Conservation (phyloP, 768 basidiomycete species). For the Zangia roseola region DNA sequence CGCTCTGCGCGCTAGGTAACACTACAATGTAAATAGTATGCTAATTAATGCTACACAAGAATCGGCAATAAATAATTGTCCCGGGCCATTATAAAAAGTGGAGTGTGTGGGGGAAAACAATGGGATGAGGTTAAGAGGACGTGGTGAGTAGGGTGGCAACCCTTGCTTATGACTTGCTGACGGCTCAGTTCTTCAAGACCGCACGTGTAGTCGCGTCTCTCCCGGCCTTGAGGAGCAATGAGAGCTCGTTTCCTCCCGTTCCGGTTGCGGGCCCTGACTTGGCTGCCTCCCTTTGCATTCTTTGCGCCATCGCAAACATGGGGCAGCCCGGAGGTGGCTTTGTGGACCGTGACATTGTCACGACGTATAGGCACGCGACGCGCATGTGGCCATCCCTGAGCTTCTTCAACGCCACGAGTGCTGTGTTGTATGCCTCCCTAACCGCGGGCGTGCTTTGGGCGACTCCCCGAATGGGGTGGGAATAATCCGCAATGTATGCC, state of each 20-base stretch:
- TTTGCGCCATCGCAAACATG: constrained; percentile 53
- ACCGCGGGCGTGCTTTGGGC: constrained; percentile 57
- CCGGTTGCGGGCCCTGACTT: constrained; percentile 63
- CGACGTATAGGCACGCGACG: constrained; percentile 83
- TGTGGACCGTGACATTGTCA: constrained; percentile 76
- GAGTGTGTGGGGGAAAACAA: too few species aligned
- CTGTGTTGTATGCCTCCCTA: constrained; percentile 75
- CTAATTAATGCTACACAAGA: constrained; percentile 31
- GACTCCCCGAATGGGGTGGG: constrained; percentile 61
- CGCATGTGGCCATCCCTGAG: constrained; percentile 89
- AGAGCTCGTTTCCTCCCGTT: constrained; percentile 87
- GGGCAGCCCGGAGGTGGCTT: constrained; percentile 47
- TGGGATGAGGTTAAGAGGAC: not conserved
- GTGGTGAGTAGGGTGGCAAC: constrained; percentile 6
- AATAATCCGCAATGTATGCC: constrained; percentile 54
- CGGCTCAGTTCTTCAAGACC: constrained; percentile 38
- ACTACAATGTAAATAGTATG: constrained; percentile 17
- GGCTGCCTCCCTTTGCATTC: constrained; percentile 41
- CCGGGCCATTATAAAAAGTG: not conserved
- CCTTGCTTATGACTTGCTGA: not conserved
- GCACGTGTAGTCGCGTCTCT: constrained; percentile 82
- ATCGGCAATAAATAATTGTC: constrained; percentile 26
- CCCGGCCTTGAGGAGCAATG: constrained; percentile 81
- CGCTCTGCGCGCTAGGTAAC: constrained; percentile 3
- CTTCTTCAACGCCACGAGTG: constrained; percentile 74